These are phyloP conservation scores for Dictyostelium firmibasis DNA, from an alignment of 78 protist species.

Conservation along the genomic window DNA sequence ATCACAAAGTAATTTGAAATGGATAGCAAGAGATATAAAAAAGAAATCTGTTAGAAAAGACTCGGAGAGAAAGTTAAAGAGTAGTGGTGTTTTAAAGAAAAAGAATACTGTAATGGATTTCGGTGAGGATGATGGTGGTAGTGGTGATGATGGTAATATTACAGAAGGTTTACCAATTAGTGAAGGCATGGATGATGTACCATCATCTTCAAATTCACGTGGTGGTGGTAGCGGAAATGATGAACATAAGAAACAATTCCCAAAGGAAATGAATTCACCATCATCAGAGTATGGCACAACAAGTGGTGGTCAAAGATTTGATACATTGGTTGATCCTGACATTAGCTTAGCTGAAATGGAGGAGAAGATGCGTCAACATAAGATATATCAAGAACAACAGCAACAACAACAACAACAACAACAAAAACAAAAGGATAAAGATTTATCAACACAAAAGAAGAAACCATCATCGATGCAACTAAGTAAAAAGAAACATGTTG, in stretches of 20 bases:
- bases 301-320: background rate
- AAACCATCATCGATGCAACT: constrained; percentile 40
- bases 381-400: constrained; percentile 12
- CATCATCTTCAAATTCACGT: background rate
- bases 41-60: constrained; percentile 53
- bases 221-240: background rate
- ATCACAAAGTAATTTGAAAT: constrained; percentile 47
- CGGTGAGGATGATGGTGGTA: constrained; percentile 40
- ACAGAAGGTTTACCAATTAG: constrained; percentile 54
- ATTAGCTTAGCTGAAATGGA: constrained; percentile 50
- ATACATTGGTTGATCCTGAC: constrained; percentile 62
- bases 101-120: constrained; percentile 60
- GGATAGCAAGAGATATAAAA: constrained; percentile 9
- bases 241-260: background rate
- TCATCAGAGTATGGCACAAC: background rate
- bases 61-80: constrained; percentile 45
- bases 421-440: background rate
- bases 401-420: background rate
- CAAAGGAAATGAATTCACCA: background rate
- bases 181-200: background rate
- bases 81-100: constrained; percentile 36
- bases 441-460: background rate
- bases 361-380: constrained; percentile 69
- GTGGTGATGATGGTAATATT: background rate
- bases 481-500: background rate